Percentiles rank a stretch among this genome's conserved stretches.
Evolutionary conservation across 306 rosid species (phyloP).

Genomic region (Malus asiatica): DNA sequence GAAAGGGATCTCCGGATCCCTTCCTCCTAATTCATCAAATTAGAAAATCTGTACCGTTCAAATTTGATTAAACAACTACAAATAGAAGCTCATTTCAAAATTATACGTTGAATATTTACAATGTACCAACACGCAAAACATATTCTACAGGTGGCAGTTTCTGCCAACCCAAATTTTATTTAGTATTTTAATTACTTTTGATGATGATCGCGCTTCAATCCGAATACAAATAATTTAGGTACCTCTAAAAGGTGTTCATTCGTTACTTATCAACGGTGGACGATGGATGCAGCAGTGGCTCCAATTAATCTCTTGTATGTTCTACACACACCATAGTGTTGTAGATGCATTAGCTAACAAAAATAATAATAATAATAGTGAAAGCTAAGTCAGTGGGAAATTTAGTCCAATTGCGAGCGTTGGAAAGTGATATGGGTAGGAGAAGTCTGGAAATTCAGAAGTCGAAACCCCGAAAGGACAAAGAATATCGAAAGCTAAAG

Average conservation of each 20-base stretch:
- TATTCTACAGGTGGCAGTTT: not conserved
- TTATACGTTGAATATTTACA: no score
- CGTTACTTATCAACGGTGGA: not conserved
- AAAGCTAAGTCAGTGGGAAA: not conserved
- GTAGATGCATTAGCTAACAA: not conserved
- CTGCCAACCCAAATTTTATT: not conserved
- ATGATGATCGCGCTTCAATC: not conserved
- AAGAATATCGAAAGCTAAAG: not conserved
- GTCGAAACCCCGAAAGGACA: not conserved
- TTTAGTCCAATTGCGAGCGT: not conserved
- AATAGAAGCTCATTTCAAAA: no score
- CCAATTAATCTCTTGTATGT: not conserved
- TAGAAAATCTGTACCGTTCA: accelerated
- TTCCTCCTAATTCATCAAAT: no score
- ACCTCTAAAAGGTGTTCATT: not conserved
- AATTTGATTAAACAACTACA: no score
- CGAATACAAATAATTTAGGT: not conserved
- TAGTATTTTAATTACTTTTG: not conserved
- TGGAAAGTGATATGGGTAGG: not conserved
- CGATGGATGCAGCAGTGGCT: not conserved
- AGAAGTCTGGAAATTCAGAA: not conserved
- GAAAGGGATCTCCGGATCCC: no score
- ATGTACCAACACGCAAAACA: no score
- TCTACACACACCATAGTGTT: not conserved
- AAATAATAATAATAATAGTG: no score